A percentile compares a stretch with the other conserved stretches of the same genome.
These are phyloP conservation scores for Calonectria hawksworthii DNA, from an alignment of 2,329 filamentous ascomycete genomes.

Conservation along the genomic window DNA sequence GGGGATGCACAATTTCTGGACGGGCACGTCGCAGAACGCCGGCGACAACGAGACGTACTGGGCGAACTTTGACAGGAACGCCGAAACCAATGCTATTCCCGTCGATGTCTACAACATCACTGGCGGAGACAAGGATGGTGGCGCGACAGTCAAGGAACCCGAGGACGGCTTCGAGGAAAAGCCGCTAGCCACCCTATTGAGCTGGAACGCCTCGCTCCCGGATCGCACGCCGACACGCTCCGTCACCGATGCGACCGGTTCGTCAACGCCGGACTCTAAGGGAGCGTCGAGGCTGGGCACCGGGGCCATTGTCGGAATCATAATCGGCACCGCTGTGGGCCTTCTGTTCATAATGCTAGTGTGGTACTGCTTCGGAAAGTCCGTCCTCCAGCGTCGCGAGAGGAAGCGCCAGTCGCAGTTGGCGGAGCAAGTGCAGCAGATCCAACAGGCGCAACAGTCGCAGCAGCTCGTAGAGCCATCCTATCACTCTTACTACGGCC, in stretches of 20 bases:
- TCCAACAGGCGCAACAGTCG: not conserved
- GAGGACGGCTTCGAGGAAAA: not conserved
- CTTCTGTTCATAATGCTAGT: constrained; percentile 39
- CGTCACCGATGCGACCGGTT: not conserved
- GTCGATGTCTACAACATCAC: constrained; percentile 2
- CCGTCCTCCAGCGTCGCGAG: constrained; percentile 11
- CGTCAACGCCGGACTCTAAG: not conserved
- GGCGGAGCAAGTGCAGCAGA: not conserved
- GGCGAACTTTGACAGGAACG: constrained; percentile 62
- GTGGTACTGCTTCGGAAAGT: constrained; percentile 17
- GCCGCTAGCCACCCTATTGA: not conserved
- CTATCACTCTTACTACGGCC: not conserved
- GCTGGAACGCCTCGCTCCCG: not conserved
- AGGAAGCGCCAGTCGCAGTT: not conserved
- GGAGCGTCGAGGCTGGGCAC: constrained; percentile 32
- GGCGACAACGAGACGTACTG: constrained; percentile 54
- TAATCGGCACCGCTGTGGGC: constrained; percentile 49
- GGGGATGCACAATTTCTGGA: constrained; percentile 68
- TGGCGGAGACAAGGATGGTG: constrained; percentile 7
- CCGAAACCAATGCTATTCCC: constrained; percentile 9
- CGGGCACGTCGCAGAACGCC: constrained; percentile 60
- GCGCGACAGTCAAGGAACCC: not conserved
- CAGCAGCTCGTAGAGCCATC: not conserved
- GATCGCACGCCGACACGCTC: not conserved
- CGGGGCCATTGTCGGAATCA: constrained; percentile 58